Evolutionary conservation across 108 stramenopile genomes (phyloP).

Genomic region (Fistulifera pelliculosa): DNA sequence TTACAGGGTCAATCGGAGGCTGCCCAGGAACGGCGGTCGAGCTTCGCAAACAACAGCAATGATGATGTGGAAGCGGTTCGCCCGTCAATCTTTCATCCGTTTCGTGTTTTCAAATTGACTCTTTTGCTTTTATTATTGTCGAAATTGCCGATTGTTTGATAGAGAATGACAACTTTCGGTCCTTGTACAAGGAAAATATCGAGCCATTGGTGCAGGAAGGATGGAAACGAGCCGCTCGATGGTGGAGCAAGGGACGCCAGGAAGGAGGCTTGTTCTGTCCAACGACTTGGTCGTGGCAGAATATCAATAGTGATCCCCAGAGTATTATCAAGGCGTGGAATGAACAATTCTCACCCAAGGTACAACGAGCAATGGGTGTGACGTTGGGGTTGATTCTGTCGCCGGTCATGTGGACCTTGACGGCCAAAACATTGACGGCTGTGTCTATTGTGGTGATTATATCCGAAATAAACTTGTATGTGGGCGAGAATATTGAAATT

Average conservation of each 20-base stretch:
- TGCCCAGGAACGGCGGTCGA: no score
- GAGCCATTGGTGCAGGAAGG: neutral
- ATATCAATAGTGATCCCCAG: slow-evolving; percentile 15
- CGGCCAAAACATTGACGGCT: no score
- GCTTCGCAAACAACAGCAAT: neutral
- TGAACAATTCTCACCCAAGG: slow-evolving; percentile 13
- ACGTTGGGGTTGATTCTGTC: slow-evolving; percentile 5
- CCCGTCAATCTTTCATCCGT: neutral
- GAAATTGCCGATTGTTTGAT: neutral
- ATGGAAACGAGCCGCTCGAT: neutral
- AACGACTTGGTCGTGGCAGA: neutral
- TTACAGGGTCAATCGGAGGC: no score
- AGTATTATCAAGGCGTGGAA: slow-evolving; percentile 22
- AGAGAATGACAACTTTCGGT: neutral
- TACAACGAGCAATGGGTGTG: slow-evolving; percentile 3
- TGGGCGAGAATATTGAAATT: no score
- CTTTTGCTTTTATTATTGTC: slow-evolving; percentile 2
- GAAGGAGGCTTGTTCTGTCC: slow-evolving; percentile 5
- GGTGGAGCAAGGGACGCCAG: slow-evolving; percentile 2
- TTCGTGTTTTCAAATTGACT: slow-evolving; percentile 1
- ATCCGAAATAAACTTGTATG: no score
- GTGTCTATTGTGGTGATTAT: no score
- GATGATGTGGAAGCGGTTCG: neutral
- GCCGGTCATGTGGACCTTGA: neutral
- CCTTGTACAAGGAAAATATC: no score